Percentiles rank a stretch among this genome's conserved stretches.
Evolutionary conservation across 2,329 filamentous ascomycete species (phyloP).

Genomic region (Fusarium coicis): DNA sequence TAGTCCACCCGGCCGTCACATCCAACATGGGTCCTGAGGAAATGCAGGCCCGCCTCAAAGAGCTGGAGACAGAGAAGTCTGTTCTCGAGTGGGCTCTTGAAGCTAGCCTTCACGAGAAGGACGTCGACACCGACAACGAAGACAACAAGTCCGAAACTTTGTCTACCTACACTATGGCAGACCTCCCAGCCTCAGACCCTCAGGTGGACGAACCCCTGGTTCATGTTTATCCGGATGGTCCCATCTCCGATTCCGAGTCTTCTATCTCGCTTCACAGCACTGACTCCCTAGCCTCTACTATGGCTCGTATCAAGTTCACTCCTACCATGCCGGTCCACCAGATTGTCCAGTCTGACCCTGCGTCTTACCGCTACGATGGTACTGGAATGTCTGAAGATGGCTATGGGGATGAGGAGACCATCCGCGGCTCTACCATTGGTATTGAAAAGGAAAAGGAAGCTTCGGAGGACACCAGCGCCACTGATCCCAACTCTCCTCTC

Average conservation of each 20-base stretch:
- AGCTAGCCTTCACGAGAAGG: neutral
- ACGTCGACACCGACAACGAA: neutral
- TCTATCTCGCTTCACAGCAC: neutral
- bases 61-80: neutral
- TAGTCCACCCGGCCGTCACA: neutral
- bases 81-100: neutral
- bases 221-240: neutral
- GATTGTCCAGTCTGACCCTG: neutral
- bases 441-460: neutral
- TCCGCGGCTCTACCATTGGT: accelerated
- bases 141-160: neutral
- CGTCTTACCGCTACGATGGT: neutral
- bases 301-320: neutral
- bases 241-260: neutral
- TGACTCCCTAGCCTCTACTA: neutral
- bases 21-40: neutral
- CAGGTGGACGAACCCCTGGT: too few relatives aligned
- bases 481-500: neutral
- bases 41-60: neutral
- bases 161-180: neutral
- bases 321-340: neutral
- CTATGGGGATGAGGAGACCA: neutral
- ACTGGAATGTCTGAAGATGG: neutral
- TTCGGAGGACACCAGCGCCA: neutral
- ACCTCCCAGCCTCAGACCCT: neutral